These are phyloP conservation scores for Nitzschia palea DNA, from an alignment of 108 stramenopile species.

Conservation along the genomic window DNA sequence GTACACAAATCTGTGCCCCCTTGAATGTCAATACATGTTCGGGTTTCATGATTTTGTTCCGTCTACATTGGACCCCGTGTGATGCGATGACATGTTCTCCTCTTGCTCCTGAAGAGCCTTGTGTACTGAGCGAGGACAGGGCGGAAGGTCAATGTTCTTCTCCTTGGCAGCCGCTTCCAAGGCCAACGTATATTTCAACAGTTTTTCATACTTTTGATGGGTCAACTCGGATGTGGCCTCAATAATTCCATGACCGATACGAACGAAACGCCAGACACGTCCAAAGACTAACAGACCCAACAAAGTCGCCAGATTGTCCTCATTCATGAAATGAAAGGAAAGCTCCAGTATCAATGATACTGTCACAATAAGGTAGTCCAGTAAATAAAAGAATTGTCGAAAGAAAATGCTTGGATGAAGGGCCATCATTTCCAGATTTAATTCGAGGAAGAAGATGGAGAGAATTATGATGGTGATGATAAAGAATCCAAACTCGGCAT, in stretches of 20 bases:
- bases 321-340: slow-evolving; percentile 22
- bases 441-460: slow-evolving; percentile 37
- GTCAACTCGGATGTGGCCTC: slow-evolving; percentile 47
- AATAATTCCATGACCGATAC: slow-evolving; percentile 62
- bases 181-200: slow-evolving; percentile 33
- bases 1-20: too few relatives aligned
- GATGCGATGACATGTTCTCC: neutral
- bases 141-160: slow-evolving; percentile 29
- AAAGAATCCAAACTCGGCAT: slow-evolving; percentile 32
- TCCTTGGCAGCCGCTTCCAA: slow-evolving; percentile 29
- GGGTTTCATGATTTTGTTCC: neutral
- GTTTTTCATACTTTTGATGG: slow-evolving; percentile 14
- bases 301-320: slow-evolving; percentile 8
- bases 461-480: slow-evolving; percentile 35
- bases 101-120: neutral
- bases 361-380: slow-evolving; percentile 52
- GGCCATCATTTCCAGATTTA: slow-evolving; percentile 35
- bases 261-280: slow-evolving; percentile 62
- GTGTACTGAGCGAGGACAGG: neutral
- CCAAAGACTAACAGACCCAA: slow-evolving; percentile 35
- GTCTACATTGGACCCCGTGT: neutral
- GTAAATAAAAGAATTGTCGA: slow-evolving; percentile 43
- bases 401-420: slow-evolving; percentile 43
- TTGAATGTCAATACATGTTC: too few relatives aligned
- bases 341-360: slow-evolving; percentile 44